Conservation (phyloP, 371 early-diverging fungal genomes). For the Mortierella sp. region DNA sequence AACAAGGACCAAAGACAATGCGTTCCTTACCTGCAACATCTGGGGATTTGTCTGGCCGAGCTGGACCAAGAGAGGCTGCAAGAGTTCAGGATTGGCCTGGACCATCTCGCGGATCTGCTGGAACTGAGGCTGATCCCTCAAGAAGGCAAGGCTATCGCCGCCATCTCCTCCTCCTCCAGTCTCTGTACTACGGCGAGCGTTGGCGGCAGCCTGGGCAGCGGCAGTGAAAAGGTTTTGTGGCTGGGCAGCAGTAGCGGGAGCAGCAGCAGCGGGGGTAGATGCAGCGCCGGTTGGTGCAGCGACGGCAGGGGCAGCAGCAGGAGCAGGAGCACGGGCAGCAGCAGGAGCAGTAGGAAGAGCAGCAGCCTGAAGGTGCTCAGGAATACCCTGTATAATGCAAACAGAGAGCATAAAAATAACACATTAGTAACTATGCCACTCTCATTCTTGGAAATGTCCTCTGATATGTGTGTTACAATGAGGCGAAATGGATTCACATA, state of each 20-base stretch:
- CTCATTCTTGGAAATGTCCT: no score
- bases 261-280: conserved; percentile 36
- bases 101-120: conserved; percentile 91
- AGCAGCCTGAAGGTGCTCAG: conserved; percentile 62
- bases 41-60: conserved; percentile 90
- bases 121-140: conserved; percentile 90
- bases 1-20: neutral
- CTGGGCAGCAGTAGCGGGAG: conserved; percentile 33
- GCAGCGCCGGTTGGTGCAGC: conserved; percentile 58
- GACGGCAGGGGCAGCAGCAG: conserved; percentile 35
- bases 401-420: neutral
- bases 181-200: conserved; percentile 60
- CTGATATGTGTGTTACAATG: no score
- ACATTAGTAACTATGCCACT: neutral
- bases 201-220: conserved; percentile 65
- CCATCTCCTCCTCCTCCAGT: conserved; percentile 34
- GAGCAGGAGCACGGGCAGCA: conserved; percentile 46
- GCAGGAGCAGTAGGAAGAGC: conserved; percentile 49
- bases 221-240: conserved; percentile 70
- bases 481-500: conserved; percentile 45
- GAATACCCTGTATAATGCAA: conserved; percentile 64
- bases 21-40: conserved; percentile 71
- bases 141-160: conserved; percentile 65
- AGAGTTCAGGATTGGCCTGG: conserved; percentile 87
- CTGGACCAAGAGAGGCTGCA: conserved; percentile 90